Percentiles rank a stretch among this genome's conserved stretches.
Evolutionary conservation across 1,139 yeast species (phyloP).

Genomic region (Wickerhamomyces sp.): DNA sequence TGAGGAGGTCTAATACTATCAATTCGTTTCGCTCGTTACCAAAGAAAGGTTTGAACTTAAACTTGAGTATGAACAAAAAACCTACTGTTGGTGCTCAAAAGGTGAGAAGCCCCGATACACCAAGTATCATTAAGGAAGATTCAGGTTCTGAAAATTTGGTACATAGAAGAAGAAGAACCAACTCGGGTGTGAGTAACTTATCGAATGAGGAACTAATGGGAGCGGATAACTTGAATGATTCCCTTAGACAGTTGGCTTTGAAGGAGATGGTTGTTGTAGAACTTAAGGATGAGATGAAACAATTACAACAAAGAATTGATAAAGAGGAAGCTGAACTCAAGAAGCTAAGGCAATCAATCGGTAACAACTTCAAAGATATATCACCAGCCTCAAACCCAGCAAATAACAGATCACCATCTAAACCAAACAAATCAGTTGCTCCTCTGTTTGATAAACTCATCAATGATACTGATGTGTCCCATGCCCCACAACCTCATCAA

Average conservation of each 20-base stretch:
- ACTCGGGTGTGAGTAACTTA: constrained; percentile 10
- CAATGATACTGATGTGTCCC: neutral
- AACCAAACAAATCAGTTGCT: neutral
- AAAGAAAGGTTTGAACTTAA: constrained; percentile 15
- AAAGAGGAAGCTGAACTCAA: constrained; percentile 31
- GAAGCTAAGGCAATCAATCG: constrained; percentile 42
- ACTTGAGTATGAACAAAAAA: constrained; percentile 10
- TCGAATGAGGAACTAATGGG: constrained; percentile 6
- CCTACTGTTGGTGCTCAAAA: neutral
- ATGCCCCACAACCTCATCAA: neutral
- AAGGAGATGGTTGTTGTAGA: constrained; percentile 61
- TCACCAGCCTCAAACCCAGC: constrained; percentile 30
- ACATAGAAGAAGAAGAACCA: constrained; percentile 19
- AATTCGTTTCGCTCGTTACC: constrained; percentile 7
- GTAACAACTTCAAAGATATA: constrained; percentile 33
- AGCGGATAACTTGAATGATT: constrained; percentile 43
- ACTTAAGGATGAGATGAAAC: constrained; percentile 43
- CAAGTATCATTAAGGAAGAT: neutral
- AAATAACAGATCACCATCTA: constrained; percentile 5
- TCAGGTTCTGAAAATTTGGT: neutral
- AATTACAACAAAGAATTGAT: constrained; percentile 26
- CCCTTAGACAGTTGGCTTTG: constrained; percentile 50
- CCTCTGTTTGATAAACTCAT: neutral
- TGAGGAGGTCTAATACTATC: constrained; percentile 9
- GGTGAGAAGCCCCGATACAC: constrained; percentile 8